Conservation (phyloP, 208 protist genomes). For the Paratrypanosoma confusum region DNA sequence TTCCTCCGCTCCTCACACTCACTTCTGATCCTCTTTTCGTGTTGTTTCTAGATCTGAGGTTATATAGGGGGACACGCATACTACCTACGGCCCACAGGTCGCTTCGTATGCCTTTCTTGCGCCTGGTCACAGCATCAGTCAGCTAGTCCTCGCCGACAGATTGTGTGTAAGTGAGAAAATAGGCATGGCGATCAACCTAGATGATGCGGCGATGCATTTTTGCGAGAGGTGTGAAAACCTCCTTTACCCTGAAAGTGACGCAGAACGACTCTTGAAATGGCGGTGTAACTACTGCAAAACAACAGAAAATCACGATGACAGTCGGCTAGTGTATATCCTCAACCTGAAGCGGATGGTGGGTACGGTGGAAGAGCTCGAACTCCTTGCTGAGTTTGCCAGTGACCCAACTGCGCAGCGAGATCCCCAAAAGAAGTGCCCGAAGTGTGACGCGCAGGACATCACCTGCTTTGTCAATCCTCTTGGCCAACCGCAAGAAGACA, state of each 20-base stretch:
- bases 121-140: no score
- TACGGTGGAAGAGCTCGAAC: slow-evolving; percentile 57
- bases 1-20: no score
- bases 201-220: slow-evolving; percentile 78
- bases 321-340: slow-evolving; percentile 79
- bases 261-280: slow-evolving; percentile 50
- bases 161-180: slow-evolving; percentile 4
- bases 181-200: slow-evolving; percentile 10
- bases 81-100: no score
- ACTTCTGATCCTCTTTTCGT: no score
- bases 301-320: slow-evolving; percentile 62
- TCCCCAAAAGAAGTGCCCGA: slow-evolving; percentile 57
- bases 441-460: slow-evolving; percentile 55
- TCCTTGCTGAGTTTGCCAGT: slow-evolving; percentile 77
- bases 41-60: no score
- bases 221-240: slow-evolving; percentile 80
- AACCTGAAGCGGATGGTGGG: slow-evolving; percentile 79
- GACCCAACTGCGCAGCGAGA: slow-evolving; percentile 84
- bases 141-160: no score
- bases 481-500: slow-evolving; percentile 78
- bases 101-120: no score
- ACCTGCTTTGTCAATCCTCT: slow-evolving; percentile 86
- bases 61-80: no score
- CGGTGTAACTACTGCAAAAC: slow-evolving; percentile 81
- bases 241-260: slow-evolving; percentile 72